Evolutionary conservation across 306 rosid genomes (phyloP), one percentile per base, ranked within the genome.

Genomic region (Comarum palustre): DNA sequence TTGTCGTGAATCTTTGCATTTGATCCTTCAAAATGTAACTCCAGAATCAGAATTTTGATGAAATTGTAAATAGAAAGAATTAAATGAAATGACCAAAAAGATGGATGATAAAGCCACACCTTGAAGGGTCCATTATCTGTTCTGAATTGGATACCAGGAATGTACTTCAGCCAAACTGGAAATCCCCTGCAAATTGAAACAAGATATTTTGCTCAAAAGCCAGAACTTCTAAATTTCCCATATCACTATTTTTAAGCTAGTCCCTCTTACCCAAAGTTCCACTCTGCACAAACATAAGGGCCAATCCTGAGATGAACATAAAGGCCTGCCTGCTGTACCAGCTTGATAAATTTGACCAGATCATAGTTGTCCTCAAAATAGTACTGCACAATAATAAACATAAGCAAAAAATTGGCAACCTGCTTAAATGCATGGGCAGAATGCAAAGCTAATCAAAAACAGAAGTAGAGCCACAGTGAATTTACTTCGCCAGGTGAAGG

Each of bases 101-200:
- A 66, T 24, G 69, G 78, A 71, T 51, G 61, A 76, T 2, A 61
- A 39, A 75, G 72, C 74, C 81, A 73, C 47, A 90, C 99, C 99
- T 94, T 94, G 73, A 94, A 94, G 38, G 99, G 99, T 11, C 52
- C 92, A 77, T 94, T 94, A 75, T 94, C 89, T 69, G 99, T 94
- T 84, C 99, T 88, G 73, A 94, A 94, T 69, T 78, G 80, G 86
- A 91, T 94, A 25, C 99, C 99, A 22, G 88, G 96, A 83, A 94
- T 69, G 89, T 89, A 94, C 93, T 94, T 94, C 77, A 94, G 83
- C 99, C 99, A 94, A 57, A 94, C 95, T 75, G 99, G 99, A 77
- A 94, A 94, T 31, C 99, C 99, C 29, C 99, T 94, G 86, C 59
- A 78, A 83, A 74, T 47, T 57, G 36, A 57, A 58, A 60, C 36